Base-by-base conservation (phyloP, 768 basidiomycete genomes). In the Solioccasus polychromus region DNA sequence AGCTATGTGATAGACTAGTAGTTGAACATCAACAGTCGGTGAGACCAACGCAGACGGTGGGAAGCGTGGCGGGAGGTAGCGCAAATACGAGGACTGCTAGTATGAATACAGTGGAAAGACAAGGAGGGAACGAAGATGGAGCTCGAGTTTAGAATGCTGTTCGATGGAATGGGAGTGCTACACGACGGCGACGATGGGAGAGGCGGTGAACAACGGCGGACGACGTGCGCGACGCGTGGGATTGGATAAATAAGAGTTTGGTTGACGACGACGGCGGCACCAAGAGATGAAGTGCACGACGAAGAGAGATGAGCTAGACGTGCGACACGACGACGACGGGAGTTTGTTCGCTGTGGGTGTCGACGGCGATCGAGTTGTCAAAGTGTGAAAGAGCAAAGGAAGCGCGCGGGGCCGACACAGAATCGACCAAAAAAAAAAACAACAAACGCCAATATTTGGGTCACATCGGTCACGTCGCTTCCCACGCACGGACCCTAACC, bases 201-300 rank as follows among this genome's bases (percentile, higher is more conserved):
- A 34, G 45, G 53, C 24, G 35, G 48, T 42, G 43, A 44, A 52
- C 48, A 61, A 55, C 36, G 42, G 48, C 37, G 39, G 60, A 61
- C 72, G 71, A 72, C 64, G 71, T 71, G 71, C 66, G 68, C 70
- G 72, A 73, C 71, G 71, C 72, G 72, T 68, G 71, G 60, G 67
- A 71, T 42, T 54, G 52, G 64, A 63, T 67, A 67, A 68, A 69
- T 67, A 63, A 50, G 37, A 36, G 45, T 39, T 44, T 55, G 58
- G 47, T 56, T 45, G 52, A 56, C 45, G 61, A 51, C 54, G 53
- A 52, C 48, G 49, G 47, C 37, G 51, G 42, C 49, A 57, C 49
- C 60, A 56, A 60, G 50, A 42, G 42, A 40, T 52, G 45, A 47
- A 32, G 44, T 15, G 42, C 47, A 53, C 59, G 52, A 59, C 52